Conservation (phyloP, 768 basidiomycete species). For the Phylloporus sp. region DNA sequence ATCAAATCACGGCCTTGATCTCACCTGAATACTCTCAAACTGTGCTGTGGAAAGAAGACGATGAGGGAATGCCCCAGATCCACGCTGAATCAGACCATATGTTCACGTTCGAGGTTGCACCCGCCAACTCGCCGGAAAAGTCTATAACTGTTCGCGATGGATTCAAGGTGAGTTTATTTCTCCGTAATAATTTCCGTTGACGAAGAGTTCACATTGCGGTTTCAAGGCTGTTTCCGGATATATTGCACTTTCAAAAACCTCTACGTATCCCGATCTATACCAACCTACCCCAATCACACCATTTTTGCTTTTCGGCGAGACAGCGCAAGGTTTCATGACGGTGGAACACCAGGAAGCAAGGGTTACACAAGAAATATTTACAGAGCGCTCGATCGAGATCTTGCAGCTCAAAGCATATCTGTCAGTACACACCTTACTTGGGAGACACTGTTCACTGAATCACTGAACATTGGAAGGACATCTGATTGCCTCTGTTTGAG, state of each 20-base stretch:
- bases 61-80: slow-evolving; percentile 21
- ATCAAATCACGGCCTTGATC: slow-evolving; percentile 50
- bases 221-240: slow-evolving; percentile 9
- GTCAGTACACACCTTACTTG: slow-evolving; percentile 9
- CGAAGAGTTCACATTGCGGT: not conserved
- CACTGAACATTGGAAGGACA: slow-evolving; percentile 8
- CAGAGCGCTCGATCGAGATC: not conserved
- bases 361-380: not conserved
- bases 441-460: not conserved
- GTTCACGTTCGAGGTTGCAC: slow-evolving; percentile 50
- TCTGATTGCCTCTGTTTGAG: slow-evolving; percentile 22
- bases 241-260: slow-evolving; percentile 10
- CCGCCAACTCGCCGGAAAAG: slow-evolving; percentile 54
- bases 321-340: slow-evolving; percentile 38
- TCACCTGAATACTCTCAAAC: slow-evolving; percentile 43
- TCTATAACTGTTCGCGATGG: slow-evolving; percentile 41
- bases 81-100: slow-evolving; percentile 44
- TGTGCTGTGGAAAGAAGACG: slow-evolving; percentile 42
- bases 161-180: slow-evolving; percentile 37
- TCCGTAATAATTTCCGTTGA: not conserved
- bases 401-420: slow-evolving; percentile 17
- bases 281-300: slow-evolving; percentile 18
- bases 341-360: slow-evolving; percentile 18
- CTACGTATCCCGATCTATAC: not conserved
- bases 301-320: slow-evolving; percentile 37